Percentiles rank a stretch among this genome's conserved stretches.
These are phyloP conservation scores for Giardia duodenalis DNA, from an alignment of 208 protist genomes.

Conservation along the genomic window DNA sequence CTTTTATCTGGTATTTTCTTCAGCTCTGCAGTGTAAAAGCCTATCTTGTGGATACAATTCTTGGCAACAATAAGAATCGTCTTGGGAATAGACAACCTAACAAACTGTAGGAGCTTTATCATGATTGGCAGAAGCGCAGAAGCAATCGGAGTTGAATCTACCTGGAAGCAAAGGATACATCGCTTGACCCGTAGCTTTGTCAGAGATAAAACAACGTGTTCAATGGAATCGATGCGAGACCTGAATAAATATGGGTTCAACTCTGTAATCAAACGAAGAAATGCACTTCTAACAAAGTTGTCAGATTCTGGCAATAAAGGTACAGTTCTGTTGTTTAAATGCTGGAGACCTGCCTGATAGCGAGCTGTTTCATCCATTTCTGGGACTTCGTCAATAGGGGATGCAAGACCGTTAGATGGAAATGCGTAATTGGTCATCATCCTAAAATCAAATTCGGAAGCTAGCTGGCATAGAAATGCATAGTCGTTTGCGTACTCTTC, in stretches of 20 bases:
- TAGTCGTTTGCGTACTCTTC: not conserved
- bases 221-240: not conserved
- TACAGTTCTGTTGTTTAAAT: not conserved
- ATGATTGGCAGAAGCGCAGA: not conserved
- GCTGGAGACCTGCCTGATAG: not conserved
- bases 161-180: slow-evolving; percentile 8
- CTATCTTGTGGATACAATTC: not conserved
- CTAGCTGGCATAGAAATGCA: not conserved
- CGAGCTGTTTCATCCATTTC: not conserved
- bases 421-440: not conserved
- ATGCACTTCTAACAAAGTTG: not conserved
- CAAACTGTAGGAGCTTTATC: not conserved
- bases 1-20: not conserved
- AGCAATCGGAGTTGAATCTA: not conserved
- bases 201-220: not conserved
- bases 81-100: not conserved
- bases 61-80: not conserved
- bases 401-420: not conserved
- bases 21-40: not conserved
- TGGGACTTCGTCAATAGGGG: not conserved
- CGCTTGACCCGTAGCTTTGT: not conserved
- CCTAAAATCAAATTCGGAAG: not conserved
- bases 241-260: not conserved
- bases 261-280: not conserved
- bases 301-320: not conserved